Evolutionary conservation across 2,329 filamentous ascomycete species (phyloP), one percentile per base, ranked within the genome.

Genomic region (Ascochyta rabiei): DNA sequence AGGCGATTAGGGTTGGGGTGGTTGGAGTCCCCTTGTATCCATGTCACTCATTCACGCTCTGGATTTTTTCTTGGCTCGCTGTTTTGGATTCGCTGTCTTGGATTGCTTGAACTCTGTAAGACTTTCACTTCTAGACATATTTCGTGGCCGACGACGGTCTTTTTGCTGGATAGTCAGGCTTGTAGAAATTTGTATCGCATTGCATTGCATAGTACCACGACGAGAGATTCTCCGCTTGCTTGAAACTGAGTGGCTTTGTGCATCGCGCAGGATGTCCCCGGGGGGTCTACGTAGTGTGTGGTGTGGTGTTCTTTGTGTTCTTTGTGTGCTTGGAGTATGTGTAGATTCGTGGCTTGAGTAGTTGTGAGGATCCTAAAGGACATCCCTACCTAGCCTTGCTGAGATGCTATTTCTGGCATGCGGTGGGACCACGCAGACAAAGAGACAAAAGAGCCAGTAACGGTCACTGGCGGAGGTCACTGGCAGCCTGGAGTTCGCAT

Each of bases 31-130:
- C 35, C 21, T 18, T 48, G 35, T 57, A 53, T 60, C 61, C 60
- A 64, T 58, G 57, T 63, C 57, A 57, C 63, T 64, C 63, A 16
- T 56, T 61, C 18, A 57, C 19, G 26, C 55, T 57, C 61, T 63
- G 60, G 59, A 57, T 42, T 44, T 41, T 4, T 10, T 8, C 2
- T 10, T 28, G 7, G 18, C 30, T 33, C 15, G 30, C 15, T 33
- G 16, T 13, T 50, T 28, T 38, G 33, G 33, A 5, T 39, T 18
- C 12, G 30, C 44, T 31, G 24, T 37, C 18, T 10, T 10, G 21
- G 12, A 19, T 6, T 23, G n/a, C n/a, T n/a, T n/a, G n/a, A n/a
- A n/a, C n/a, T n/a, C n/a, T n/a, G n/a, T n/a, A n/a, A n/a, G n/a
- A n/a, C n/a, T n/a, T 54, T 49, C 52, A 6, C 46, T 54, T 54